These are phyloP conservation scores for Penicillium flavigenum DNA, from an alignment of 495 filamentous ascomycete species.

Conservation along the genomic window DNA sequence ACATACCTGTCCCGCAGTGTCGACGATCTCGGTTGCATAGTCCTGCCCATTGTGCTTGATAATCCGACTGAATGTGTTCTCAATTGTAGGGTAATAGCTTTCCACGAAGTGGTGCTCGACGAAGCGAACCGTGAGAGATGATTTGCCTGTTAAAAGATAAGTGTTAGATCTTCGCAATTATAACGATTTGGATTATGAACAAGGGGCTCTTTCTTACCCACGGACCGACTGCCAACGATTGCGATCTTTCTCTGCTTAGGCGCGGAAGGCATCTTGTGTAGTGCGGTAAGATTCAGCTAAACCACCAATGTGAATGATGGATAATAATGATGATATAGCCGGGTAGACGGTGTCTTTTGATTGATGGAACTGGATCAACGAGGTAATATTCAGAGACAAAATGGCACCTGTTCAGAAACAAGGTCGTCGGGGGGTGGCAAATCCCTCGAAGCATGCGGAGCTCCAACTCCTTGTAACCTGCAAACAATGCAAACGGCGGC, in stretches of 20 bases:
- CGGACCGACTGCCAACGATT: constrained; percentile 94
- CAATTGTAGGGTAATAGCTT: constrained; percentile 98
- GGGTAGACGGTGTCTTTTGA: neutral
- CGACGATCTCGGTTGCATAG: constrained; percentile 94
- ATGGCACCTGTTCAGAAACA: constrained; percentile 9
- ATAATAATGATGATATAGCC: neutral
- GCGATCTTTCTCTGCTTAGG: constrained; percentile 97
- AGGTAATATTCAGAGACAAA: neutral
- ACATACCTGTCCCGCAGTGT: constrained; percentile 93
- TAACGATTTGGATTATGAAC: neutral
- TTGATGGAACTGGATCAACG: constrained; percentile 3
- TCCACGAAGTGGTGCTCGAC: constrained; percentile 98
- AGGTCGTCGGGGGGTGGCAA: constrained; percentile 26
- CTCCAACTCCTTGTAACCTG: constrained; percentile 16
- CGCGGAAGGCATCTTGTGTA: constrained; percentile 67
- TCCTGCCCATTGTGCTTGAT: constrained; percentile 92
- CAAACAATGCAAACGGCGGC: constrained; percentile 34
- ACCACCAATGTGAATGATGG: neutral
- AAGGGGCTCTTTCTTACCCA: constrained; percentile 66
- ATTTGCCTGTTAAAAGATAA: constrained; percentile 68
- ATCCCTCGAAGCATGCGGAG: constrained; percentile 29
- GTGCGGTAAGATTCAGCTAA: neutral
- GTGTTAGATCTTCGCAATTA: neutral
- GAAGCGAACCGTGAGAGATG: constrained; percentile 94
- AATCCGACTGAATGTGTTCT: constrained; percentile 95